Evolutionary conservation across 306 rosid species (phyloP), one percentile per base, ranked within the genome.

Genomic region (Trifolium fragiferum): DNA sequence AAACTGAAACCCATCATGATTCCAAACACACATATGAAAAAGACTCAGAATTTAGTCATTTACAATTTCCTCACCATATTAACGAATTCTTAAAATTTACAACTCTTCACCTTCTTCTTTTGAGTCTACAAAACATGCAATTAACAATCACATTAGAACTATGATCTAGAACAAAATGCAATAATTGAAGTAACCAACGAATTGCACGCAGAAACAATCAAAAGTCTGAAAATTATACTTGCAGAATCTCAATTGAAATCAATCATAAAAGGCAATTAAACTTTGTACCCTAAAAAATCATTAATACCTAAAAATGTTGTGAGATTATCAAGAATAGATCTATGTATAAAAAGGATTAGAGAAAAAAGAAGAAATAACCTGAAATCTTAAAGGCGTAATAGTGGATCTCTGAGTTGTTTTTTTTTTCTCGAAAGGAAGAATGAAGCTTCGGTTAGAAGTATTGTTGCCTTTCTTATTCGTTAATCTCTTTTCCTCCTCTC

Each of bases 41-140:
- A 5, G 27, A 72, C 40, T 54, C 37, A 43, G 30, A 51, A 63
- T 6, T 37, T 37, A 37, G 40, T 37, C 10, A 37, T 37, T 59
- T 49, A 37, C 64, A 46, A 14, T 25, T 63, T 47, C 32, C 54
- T 64, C 62, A 84, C 87, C 85, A 80, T 84, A 14, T 62, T 49
- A 13, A 20, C 27, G 14, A 19, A 32, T 37, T 65, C 19, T 61
- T 35, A 76, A 9, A 76, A 63, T 71, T 46, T n/a, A 80, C 54
- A 49, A 76, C 43, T 70, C 69, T 71, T 25, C 53, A 51, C 82
- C 72, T 69, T 80, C 75, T 68, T 40, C 60, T 43, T 50, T 33
- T 44, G 20, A 70, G 21, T 66, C 74, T 72, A 47, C 74, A 73
- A 55, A 72, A 46, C 6, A 74, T 60, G 30, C 20, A 64, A 74